Evolutionary conservation across 331 rosid genomes (phyloP).

Genomic region (Spiraea crenata): DNA sequence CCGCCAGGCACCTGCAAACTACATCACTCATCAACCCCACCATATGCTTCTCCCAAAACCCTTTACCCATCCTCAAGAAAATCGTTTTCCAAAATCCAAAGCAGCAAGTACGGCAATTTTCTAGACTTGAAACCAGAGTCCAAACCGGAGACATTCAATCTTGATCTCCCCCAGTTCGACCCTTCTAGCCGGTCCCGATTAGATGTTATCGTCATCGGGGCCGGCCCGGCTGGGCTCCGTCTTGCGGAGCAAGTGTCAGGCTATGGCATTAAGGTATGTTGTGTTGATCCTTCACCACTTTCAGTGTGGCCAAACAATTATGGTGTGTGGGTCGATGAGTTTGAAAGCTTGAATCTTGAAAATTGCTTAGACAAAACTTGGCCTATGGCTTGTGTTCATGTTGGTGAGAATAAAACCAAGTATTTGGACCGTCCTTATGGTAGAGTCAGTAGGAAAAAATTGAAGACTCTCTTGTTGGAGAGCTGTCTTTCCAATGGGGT

Average conservation of each 20-base stretch:
- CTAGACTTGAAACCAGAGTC: conserved; percentile 55
- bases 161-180: conserved; percentile 58
- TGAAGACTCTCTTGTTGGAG: conserved; percentile 48
- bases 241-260: conserved; percentile 67
- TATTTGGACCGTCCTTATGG: conserved; percentile 66
- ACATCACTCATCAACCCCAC: conserved; percentile 22
- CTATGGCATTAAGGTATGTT: conserved; percentile 73
- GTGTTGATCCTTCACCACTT: conserved; percentile 78
- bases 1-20: conserved; percentile 29
- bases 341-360: conserved; percentile 53
- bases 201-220: conserved; percentile 65
- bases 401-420: conserved; percentile 49
- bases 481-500: conserved; percentile 62
- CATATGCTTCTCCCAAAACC: conserved; percentile 23
- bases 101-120: conserved; percentile 51
- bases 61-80: conserved; percentile 34
- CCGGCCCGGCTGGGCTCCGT: conserved; percentile 81
- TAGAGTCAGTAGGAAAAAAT: conserved; percentile 58
- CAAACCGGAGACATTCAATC: conserved; percentile 35
- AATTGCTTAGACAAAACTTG: conserved; percentile 73
- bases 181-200: conserved; percentile 39
- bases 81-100: conserved; percentile 12
- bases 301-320: conserved; percentile 87
- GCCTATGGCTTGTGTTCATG: conserved; percentile 59
- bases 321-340: conserved; percentile 88